phyloP scores from a whole-genome alignment of 2,329 filamentous ascomycete species.

The Aureobasidium sp. region DNA sequence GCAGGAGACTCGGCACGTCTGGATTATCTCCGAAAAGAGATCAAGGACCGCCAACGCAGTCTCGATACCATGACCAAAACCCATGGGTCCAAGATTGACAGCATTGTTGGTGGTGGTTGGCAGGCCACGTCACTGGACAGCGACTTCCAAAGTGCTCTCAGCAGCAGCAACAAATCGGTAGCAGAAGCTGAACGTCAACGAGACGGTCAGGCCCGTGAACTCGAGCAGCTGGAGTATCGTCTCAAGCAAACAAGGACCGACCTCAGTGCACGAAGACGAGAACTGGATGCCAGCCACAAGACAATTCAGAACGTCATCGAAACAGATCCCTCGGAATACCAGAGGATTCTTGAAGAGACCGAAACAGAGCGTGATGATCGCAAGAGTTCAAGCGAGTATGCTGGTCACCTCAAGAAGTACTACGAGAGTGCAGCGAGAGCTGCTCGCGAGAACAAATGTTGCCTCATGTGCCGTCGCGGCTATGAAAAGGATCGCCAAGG shows the following conservation, averaged over 20 bases:
- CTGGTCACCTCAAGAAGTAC: conserved; percentile 32
- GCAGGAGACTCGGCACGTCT: conserved; percentile 79
- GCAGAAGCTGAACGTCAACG: conserved; percentile 61
- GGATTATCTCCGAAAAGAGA: conserved; percentile 73
- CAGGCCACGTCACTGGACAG: conserved; percentile 60
- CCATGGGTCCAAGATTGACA: conserved; percentile 63
- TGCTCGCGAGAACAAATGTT: conserved; percentile 63
- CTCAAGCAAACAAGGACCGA: conserved; percentile 60
- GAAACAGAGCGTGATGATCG: conserved; percentile 54
- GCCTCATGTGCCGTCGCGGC: conserved; percentile 65
- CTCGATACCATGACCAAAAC: conserved; percentile 71
- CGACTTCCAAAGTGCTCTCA: conserved; percentile 59
- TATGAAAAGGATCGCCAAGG: conserved; percentile 54
- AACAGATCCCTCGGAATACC: conserved; percentile 41
- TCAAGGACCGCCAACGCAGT: conserved; percentile 64
- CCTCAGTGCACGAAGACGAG: conserved; percentile 56
- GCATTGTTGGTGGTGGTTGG: conserved; percentile 62
- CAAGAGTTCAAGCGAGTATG: conserved; percentile 59
- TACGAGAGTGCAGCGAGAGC: conserved; percentile 61
- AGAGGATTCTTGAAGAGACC: conserved; percentile 45
- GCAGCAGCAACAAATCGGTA: conserved; percentile 51
- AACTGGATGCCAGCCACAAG: conserved; percentile 51
- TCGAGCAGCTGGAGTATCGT: conserved; percentile 69
- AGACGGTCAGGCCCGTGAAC: conserved; percentile 63
- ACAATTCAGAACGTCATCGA: conserved; percentile 55